phyloP scores from a whole-genome alignment of 2,329 filamentous ascomycete species.

The Fusarium anguioides region DNA sequence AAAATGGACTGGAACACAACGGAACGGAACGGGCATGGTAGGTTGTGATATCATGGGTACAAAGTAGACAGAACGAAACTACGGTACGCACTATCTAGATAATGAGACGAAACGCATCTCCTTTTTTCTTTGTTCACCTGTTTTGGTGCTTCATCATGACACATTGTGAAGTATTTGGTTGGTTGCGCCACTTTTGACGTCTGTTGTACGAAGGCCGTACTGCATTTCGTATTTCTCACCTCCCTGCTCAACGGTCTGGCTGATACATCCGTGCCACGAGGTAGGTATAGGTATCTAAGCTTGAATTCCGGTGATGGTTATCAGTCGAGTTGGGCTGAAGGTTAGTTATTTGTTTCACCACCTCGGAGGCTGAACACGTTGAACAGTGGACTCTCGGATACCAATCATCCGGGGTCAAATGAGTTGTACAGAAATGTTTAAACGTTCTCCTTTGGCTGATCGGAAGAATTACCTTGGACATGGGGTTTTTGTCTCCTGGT shows the following conservation, averaged over 20 bases:
- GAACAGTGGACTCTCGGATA: conserved; percentile 1
- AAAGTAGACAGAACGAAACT: conserved; percentile 20
- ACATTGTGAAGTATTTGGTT: neutral
- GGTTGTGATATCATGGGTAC: conserved; percentile 6
- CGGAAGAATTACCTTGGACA: conserved; percentile 12
- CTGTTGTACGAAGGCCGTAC: conserved; percentile 38
- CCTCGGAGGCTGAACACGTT: conserved; percentile 3
- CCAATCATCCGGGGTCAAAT: conserved; percentile 1
- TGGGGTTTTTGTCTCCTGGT: conserved; percentile 33
- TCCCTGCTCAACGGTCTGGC: conserved; percentile 8
- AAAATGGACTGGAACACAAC: conserved; percentile 6
- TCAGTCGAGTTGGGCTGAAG: conserved; percentile 1
- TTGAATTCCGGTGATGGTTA: conserved; percentile 2
- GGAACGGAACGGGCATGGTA: conserved; percentile 1
- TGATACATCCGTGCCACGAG: conserved; percentile 14
- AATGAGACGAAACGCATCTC: conserved; percentile 36
- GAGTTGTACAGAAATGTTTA: conserved; percentile 14
- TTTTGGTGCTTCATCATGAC: neutral
- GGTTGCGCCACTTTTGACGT: conserved; percentile 35
- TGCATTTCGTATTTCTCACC: conserved; percentile 37
- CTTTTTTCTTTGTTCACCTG: conserved; percentile 1
- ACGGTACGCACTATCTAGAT: conserved; percentile 21
- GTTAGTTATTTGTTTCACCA: conserved; percentile 4
- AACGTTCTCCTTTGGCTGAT: conserved; percentile 22
- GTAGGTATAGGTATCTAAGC: neutral